Conservation (phyloP, 1,284 basidiomycete genomes). For the Golubevia pallescens region DNA sequence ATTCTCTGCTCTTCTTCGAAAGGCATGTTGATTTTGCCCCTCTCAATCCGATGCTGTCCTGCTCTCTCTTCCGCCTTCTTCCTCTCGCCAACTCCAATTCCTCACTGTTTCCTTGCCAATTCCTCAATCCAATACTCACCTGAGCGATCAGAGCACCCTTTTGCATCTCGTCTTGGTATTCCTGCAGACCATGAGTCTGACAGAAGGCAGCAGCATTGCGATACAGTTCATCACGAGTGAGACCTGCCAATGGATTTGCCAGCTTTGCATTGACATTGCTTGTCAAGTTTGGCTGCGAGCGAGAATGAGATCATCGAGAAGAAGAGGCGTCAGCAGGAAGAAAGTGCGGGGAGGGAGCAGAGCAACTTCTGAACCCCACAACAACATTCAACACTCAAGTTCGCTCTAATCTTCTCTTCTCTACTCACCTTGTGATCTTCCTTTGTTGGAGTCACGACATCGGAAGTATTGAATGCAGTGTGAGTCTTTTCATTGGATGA, state of each 20-base stretch:
- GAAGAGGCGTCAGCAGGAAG: not conserved
- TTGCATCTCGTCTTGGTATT: slow-evolving; percentile 5
- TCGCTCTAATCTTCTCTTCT: no score
- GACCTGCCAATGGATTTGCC: slow-evolving; percentile 22
- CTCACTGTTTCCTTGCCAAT: not conserved
- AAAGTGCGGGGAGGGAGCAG: no score
- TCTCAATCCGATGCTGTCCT: not conserved
- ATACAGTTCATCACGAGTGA: slow-evolving; percentile 5
- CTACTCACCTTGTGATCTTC: no score
- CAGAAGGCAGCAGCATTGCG: not conserved
- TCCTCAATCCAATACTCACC: not conserved
- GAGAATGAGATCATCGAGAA: not conserved
- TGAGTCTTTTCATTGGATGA: no score
- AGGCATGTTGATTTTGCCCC: not conserved
- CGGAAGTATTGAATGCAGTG: no score
- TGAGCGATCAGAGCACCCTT: slow-evolving; percentile 57
- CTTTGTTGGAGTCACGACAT: no score
- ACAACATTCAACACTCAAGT: no score
- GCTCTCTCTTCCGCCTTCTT: not conserved
- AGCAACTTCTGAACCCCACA: no score
- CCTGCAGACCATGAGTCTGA: not conserved
- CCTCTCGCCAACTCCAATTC: not conserved
- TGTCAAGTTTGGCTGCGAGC: slow-evolving; percentile 3
- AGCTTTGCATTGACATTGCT: slow-evolving; percentile 18
- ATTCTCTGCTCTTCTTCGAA: slow-evolving; percentile 4